Conservation (phyloP, 2,329 filamentous ascomycete genomes). For the Ophiostoma piceae region DNA sequence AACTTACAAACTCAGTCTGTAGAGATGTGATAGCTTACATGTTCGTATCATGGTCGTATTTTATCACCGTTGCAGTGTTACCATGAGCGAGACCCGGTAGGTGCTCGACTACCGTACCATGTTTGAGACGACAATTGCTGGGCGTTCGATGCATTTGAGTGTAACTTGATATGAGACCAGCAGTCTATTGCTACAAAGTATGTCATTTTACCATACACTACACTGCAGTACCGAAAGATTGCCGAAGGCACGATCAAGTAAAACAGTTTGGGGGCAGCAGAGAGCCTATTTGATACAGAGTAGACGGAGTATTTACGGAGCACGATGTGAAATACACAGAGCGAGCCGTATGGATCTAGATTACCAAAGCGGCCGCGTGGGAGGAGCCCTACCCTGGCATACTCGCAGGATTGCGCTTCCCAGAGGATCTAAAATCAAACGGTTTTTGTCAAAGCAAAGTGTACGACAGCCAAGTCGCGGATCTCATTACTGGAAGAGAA, state of each 20-base stretch:
- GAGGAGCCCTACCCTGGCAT: not conserved
- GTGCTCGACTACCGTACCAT: not conserved
- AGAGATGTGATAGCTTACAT: not conserved
- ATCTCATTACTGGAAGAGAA: not conserved
- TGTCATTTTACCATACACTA: not conserved
- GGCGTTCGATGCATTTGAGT: not conserved
- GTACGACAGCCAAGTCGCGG: not conserved
- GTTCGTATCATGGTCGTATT: not conserved
- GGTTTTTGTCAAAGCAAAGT: not conserved
- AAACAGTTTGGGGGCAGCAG: not conserved
- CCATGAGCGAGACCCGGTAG: too few relatives aligned
- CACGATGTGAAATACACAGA: too few relatives aligned
- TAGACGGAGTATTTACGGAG: too few relatives aligned
- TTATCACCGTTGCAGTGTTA: not conserved
- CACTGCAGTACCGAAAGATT: not conserved
- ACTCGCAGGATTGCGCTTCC: not conserved
- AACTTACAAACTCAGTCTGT: not conserved
- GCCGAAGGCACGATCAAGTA: not conserved
- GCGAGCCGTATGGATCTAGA: not conserved
- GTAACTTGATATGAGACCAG: not conserved
- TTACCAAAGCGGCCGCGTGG: not conserved
- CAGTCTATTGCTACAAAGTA: not conserved
- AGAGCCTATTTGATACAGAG: not conserved
- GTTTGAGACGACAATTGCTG: not conserved
- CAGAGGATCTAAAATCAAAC: not conserved